Evolutionary conservation across 2,329 filamentous ascomycete genomes (phyloP), one percentile per base, ranked within the genome.

Genomic region (Falciphora oryzae): DNA sequence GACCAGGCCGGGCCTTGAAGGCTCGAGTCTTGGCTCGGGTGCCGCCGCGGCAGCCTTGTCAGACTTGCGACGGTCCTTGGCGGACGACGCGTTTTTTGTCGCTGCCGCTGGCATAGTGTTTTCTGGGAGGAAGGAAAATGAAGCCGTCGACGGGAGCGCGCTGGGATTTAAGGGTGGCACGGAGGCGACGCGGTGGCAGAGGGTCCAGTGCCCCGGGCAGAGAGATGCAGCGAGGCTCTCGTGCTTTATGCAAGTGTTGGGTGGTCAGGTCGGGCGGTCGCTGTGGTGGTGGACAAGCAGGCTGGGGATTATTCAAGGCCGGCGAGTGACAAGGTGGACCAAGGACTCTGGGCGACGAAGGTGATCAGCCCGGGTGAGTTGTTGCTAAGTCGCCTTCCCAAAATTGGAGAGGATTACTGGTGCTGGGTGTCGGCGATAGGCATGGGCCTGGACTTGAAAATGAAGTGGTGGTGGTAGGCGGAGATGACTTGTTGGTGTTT

Each of bases 21-120:
- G 61, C 50, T 63, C 61, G 13, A 16, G 6, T 6, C 25, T 58
- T 29, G 25, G 14, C n/a, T 58, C 25, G 25, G 57, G 57, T 31
- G 57, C 25, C 18, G 57, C 25, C 18, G 57, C 25, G 29, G 50
- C 57, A 68, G 74, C 73, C 64, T 71, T 72, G 7, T 73, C 70
- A 38, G 78, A 79, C 75, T 79, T 81, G 68, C 78, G 78, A 44
- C 78, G 76, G 67, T 80, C 78, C 71, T 79, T 80, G 67, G 71
- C 68, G 66, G 74, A 68, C 65, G 73, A 68, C 53, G 73, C 72
- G 28, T 70, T 70, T 71, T 78, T 78, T 70, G 68, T 71, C 28
- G 72, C 68, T 57, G 75, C 70, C 63, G 44, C 11, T 8, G 77
- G 70, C 77, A 79, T 79, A 57, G 65, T 69, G 35, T 67, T 65